phyloP scores from a whole-genome alignment of 352 stramenopile genomes.

The Phytopythium oedochilum region DNA sequence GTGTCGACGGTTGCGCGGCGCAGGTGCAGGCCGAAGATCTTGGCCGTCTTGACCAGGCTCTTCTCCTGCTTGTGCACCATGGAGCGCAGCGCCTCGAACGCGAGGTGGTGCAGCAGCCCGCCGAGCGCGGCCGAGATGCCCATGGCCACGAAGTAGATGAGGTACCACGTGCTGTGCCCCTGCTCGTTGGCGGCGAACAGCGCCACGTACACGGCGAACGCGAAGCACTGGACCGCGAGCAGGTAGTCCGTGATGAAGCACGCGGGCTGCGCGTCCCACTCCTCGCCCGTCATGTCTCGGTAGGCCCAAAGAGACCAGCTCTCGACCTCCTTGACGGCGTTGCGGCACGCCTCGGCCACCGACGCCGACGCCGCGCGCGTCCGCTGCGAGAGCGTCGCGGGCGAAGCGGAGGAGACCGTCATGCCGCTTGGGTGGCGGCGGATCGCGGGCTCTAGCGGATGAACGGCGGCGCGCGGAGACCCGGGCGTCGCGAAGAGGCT shows the following conservation, averaged over 20 bases:
- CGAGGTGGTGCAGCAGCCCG: constrained; percentile 76
- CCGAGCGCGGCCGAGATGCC: constrained; percentile 75
- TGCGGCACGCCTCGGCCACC: constrained; percentile 55
- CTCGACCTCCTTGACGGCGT: constrained; percentile 67
- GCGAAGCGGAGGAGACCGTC: too few relatives aligned
- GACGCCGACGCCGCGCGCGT: constrained; percentile 8
- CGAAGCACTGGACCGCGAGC: constrained; percentile 79
- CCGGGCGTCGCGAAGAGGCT: neutral
- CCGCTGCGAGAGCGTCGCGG: constrained; percentile 6
- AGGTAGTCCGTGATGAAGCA: constrained; percentile 89
- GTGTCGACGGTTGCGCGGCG: constrained; percentile 66
- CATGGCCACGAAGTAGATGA: constrained; percentile 86
- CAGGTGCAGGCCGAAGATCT: constrained; percentile 70
- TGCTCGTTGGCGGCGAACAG: constrained; percentile 60
- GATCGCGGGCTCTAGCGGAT: too few relatives aligned
- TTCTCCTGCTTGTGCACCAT: constrained; percentile 74
- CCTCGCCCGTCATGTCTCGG: constrained; percentile 62
- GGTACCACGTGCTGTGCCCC: constrained; percentile 58
- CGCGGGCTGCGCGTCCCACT: constrained; percentile 83
- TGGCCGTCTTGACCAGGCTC: constrained; percentile 52
- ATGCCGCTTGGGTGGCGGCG: too few relatives aligned
- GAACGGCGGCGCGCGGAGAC: neutral
- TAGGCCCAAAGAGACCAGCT: constrained; percentile 81
- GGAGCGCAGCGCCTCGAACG: constrained; percentile 67
- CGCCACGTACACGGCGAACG: constrained; percentile 73